Evolutionary conservation across 257 asterid species (phyloP), one percentile per base, ranked within the genome.

Genomic region (Solanum rostratum): DNA sequence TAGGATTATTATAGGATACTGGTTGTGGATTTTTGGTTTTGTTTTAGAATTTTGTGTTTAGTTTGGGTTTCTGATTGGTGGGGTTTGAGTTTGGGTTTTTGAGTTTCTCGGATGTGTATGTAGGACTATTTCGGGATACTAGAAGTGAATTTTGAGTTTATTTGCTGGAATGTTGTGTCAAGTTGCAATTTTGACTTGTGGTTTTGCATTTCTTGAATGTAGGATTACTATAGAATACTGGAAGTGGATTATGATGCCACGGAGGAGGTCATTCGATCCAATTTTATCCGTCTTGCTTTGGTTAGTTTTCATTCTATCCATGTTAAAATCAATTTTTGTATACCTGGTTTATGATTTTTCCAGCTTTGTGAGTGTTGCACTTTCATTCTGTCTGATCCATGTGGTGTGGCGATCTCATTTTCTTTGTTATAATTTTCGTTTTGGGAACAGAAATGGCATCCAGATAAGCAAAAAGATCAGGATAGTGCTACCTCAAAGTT

Each of bases 191-290:
- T 79, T 71, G 39, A 74, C 46, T 73, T 43, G 60, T 10, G 19
- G 57, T 19, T 83, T 55, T 39, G 57, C 41, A 59, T 85, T 37
- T 54, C 71, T 52, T 24, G 82, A 30, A 83, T 83, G 54, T 88
- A 97, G 99, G 97, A 95, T 87, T 95, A 92, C 84, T 97, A 95
- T 89, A 91, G 93, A 84, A 90, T 95, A 76, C 83, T 97, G 83
- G 98, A 95, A 86, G 97, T 95, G 80, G 95, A 92, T 90, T 95
- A 88, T 86, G 98, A 95, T 88, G 98, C 99, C 27, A 76, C 98
- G 5, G 99, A 97, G 59, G 99, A 97, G 88, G 89, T 37, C 52
- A 93, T 97, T 86, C 94, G 98, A 24, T 94, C 98, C 79, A 94
- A 97, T 81, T 97, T 85, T 70, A 95, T 97, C 62, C 98, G 98